Percentiles rank a stretch among this genome's conserved stretches.
phyloP scores from a whole-genome alignment of 331 rosid species.

The Acacia pycnantha region DNA sequence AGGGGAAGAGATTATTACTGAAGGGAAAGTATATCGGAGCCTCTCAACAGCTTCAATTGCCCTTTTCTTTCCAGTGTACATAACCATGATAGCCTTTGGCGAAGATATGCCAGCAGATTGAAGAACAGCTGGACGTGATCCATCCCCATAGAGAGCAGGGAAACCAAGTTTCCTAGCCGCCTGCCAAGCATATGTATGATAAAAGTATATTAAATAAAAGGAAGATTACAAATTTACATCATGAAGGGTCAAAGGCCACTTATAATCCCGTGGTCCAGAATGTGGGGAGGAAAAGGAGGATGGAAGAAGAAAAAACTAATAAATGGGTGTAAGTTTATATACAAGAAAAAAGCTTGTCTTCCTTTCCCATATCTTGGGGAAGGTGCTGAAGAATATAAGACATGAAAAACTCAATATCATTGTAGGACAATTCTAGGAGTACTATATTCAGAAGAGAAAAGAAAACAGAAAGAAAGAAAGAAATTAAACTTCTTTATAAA shows the following conservation, averaged over 20 bases:
- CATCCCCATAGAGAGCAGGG: slow-evolving; percentile 89
- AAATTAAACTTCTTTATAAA: background rate
- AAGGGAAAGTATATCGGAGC: slow-evolving; percentile 73
- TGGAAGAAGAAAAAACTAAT: background rate
- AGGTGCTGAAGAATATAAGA: background rate
- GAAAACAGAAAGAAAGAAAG: background rate
- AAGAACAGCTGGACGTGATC: slow-evolving; percentile 86
- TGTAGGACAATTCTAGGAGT: background rate
- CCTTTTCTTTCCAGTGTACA: slow-evolving; percentile 69
- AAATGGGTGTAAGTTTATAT: slow-evolving; percentile 9
- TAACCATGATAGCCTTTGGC: slow-evolving; percentile 95
- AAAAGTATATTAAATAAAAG: slow-evolving; percentile 6
- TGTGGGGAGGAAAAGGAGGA: background rate
- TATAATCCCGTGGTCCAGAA: background rate
- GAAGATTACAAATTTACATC: slow-evolving; percentile 13
- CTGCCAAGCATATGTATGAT: slow-evolving; percentile 44
- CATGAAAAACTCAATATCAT: background rate
- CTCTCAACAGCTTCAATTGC: slow-evolving; percentile 80
- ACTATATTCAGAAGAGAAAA: background rate
- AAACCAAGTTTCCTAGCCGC: slow-evolving; percentile 78
- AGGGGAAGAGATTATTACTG: slow-evolving; percentile 53
- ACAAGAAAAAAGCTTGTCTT: background rate
- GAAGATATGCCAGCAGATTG: slow-evolving; percentile 88
- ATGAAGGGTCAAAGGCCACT: slow-evolving; percentile 11
- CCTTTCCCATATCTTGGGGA: background rate